Percentiles rank a stretch among this genome's conserved stretches.
Evolutionary conservation across 2,329 filamentous ascomycete species (phyloP).

Genomic region (Claviceps maximensis): DNA sequence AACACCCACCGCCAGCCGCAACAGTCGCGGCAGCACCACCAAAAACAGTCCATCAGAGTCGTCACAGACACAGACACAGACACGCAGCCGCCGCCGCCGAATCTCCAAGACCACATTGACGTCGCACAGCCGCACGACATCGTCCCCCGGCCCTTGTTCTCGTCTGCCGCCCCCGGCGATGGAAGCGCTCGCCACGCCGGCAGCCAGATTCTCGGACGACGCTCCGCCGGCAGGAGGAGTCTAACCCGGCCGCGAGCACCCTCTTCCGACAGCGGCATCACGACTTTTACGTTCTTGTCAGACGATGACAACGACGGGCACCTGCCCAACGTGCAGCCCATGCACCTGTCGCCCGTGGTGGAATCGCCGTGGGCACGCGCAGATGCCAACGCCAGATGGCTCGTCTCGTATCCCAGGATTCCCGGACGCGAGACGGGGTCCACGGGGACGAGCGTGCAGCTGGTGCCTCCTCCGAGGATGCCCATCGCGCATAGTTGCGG

Average conservation of each 20-base stretch:
- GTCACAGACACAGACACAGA: conserved; percentile 2
- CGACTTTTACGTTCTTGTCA: conserved; percentile 19
- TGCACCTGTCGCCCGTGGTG: conserved; percentile 33
- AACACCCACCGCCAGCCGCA: neutral
- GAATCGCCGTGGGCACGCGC: conserved; percentile 26
- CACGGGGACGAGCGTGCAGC: conserved; percentile 8
- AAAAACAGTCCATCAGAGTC: neutral
- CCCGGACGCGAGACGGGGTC: conserved; percentile 10
- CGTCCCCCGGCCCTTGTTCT: conserved; percentile 13
- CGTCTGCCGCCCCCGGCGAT: neutral
- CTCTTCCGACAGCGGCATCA: conserved; percentile 21
- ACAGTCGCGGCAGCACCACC: neutral
- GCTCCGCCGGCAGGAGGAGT: conserved; percentile 10
- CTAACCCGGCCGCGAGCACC: conserved; percentile 12
- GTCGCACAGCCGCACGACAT: neutral
- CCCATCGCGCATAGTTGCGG: conserved; percentile 10
- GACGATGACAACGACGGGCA: conserved; percentile 12
- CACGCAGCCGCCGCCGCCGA: neutral
- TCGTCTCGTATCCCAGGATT: conserved; percentile 20
- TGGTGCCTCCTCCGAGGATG: conserved; percentile 20
- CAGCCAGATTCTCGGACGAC: conserved; percentile 8
- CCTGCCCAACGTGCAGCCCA: conserved; percentile 11
- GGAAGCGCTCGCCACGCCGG: neutral
- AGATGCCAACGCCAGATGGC: conserved; percentile 12
- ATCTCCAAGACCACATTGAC: too few species aligned